Conservation (phyloP, 495 filamentous ascomycete genomes). For the Penicillium angulare region DNA sequence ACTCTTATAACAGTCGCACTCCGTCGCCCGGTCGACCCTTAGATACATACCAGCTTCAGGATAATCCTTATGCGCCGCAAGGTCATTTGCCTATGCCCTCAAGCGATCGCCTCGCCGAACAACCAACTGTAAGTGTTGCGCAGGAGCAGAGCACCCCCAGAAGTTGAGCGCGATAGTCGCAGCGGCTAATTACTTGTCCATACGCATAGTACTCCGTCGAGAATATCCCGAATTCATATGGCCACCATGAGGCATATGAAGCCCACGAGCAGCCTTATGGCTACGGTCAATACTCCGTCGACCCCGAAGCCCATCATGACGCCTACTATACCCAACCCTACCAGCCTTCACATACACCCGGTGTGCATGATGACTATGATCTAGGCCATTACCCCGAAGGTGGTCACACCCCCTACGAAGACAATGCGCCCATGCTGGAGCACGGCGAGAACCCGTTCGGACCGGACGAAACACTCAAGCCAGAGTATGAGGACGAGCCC, state of each 20-base stretch:
- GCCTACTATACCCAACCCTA: constrained; percentile 83
- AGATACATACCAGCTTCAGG: constrained; percentile 69
- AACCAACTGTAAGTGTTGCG: constrained; percentile 62
- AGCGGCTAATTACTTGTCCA: neutral
- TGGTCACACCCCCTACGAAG: constrained; percentile 55
- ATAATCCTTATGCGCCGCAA: constrained; percentile 54
- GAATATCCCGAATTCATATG: constrained; percentile 67
- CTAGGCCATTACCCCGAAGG: constrained; percentile 50
- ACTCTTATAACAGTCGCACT: constrained; percentile 41
- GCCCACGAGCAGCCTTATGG: constrained; percentile 47
- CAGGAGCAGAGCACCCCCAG: neutral
- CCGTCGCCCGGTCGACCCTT: constrained; percentile 57
- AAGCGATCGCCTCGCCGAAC: constrained; percentile 65
- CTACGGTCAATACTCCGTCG: constrained; percentile 68
- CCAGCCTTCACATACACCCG: constrained; percentile 54
- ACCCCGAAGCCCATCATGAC: constrained; percentile 82
- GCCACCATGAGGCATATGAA: constrained; percentile 66
- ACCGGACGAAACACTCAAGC: constrained; percentile 50
- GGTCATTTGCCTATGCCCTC: constrained; percentile 69
- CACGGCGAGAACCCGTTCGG: constrained; percentile 52
- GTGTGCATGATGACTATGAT: constrained; percentile 60
- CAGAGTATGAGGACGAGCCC: constrained; percentile 44
- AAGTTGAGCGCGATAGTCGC: too few species aligned
- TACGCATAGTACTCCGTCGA: constrained; percentile 70
- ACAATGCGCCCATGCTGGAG: constrained; percentile 60